Percentiles rank a stretch among this genome's conserved stretches.
Evolutionary conservation across 78 protist genomes (phyloP).

Genomic region (Emiliania huxleyi): DNA sequence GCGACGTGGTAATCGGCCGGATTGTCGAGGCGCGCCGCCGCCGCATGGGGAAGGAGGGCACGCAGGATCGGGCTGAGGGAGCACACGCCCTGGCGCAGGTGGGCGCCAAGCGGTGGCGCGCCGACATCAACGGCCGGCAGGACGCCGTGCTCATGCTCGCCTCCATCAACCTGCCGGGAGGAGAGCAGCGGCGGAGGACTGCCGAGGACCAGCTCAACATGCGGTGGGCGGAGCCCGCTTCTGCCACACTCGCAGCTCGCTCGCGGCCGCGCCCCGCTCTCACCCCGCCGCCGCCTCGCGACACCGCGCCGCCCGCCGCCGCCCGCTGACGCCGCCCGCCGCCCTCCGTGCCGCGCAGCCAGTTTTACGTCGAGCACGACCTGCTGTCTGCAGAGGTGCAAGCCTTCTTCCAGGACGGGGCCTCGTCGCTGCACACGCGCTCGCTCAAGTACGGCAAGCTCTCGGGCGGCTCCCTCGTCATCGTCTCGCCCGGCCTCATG

Average conservation of each 20-base stretch:
- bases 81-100: too few species aligned
- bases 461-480: background rate
- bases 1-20: conserved; percentile 48
- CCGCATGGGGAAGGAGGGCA: too few species aligned
- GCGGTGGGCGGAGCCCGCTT: too few species aligned
- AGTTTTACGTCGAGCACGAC: conserved; percentile 25
- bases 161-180: conserved; percentile 51
- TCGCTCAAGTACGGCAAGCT: conserved; percentile 49
- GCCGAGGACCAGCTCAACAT: conserved; percentile 48
- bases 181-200: background rate
- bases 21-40: too few species aligned
- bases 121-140: conserved; percentile 19
- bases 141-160: conserved; percentile 39
- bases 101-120: conserved; percentile 47
- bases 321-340: too few species aligned
- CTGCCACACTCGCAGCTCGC: too few species aligned
- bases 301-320: too few species aligned
- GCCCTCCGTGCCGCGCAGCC: too few species aligned
- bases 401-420: conserved; percentile 27
- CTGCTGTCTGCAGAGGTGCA: conserved; percentile 33
- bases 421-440: conserved; percentile 44
- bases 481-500: background rate
- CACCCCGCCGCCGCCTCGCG: too few species aligned
- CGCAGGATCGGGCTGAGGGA: too few species aligned
- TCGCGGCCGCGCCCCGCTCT: too few species aligned